Conservation (phyloP, 2,329 filamentous ascomycete species). For the Aspergillus phoenicis region DNA sequence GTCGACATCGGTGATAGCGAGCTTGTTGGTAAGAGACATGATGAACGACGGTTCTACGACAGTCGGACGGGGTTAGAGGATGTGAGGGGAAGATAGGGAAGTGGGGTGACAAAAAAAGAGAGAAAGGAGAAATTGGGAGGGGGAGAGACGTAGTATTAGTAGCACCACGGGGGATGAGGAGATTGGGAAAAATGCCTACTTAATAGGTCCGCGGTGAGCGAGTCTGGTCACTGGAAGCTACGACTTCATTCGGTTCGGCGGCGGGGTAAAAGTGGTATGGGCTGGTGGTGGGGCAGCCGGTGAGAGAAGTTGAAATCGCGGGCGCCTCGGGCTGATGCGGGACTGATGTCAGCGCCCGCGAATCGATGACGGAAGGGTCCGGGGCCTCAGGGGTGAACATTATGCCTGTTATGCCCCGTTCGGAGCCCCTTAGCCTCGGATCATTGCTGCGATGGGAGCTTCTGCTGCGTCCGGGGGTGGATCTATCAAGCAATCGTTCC, state of each 20-base stretch:
- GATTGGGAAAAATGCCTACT: conserved; percentile 13
- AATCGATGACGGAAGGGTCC: conserved; percentile 34
- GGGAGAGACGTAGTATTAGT: conserved; percentile 9
- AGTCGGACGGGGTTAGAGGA: conserved; percentile 15
- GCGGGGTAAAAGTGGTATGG: conserved; percentile 28
- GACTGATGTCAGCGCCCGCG: conserved; percentile 41
- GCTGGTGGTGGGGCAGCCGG: conserved; percentile 31
- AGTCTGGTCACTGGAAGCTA: conserved; percentile 13
- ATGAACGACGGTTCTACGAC: conserved; percentile 24
- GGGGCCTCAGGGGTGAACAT: conserved; percentile 28
- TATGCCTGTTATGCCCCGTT: conserved; percentile 14
- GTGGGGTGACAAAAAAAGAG: conserved; percentile 5
- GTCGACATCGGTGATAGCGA: conserved; percentile 93
- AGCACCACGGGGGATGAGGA: conserved; percentile 12
- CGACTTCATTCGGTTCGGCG: conserved; percentile 15
- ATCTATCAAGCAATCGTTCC: conserved; percentile 24
- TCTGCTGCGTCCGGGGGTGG: conserved; percentile 8
- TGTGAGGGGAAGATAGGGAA: conserved; percentile 9
- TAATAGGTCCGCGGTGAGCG: conserved; percentile 26
- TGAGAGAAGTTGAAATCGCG: conserved; percentile 25
- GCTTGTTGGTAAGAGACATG: conserved; percentile 99
- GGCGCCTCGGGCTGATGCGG: conserved; percentile 44
- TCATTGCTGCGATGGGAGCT: conserved; percentile 11
- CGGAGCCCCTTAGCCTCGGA: conserved; percentile 27
- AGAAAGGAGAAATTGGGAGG: conserved; percentile 11